Conservation (phyloP, 352 stramenopile species). For the Phytopythium cucurbitacearum region DNA sequence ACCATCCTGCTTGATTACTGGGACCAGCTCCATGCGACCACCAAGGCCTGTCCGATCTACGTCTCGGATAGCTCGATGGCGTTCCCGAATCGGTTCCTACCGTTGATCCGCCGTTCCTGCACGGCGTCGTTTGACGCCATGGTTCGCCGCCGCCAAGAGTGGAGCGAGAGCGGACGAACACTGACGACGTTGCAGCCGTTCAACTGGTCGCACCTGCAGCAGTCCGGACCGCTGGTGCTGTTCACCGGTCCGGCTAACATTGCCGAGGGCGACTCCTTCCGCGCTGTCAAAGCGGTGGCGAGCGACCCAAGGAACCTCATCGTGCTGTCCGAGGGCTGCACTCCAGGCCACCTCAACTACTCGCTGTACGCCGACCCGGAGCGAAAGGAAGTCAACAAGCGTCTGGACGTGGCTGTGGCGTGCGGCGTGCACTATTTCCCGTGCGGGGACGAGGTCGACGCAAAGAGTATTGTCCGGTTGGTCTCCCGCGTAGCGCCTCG, state of each 20-base stretch:
- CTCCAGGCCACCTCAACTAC: slow-evolving; percentile 77
- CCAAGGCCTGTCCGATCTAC: slow-evolving; percentile 54
- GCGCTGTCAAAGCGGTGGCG: slow-evolving; percentile 55
- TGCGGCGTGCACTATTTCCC: slow-evolving; percentile 86
- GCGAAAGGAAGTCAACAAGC: slow-evolving; percentile 65
- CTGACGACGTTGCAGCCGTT: slow-evolving; percentile 33
- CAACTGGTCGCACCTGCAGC: slow-evolving; percentile 64
- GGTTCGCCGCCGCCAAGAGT: slow-evolving; percentile 2
- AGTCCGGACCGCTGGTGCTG: slow-evolving; percentile 66
- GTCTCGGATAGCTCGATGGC: slow-evolving; percentile 59
- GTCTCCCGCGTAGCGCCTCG: slow-evolving; percentile 45
- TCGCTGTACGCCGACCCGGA: slow-evolving; percentile 74
- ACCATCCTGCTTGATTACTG: slow-evolving; percentile 73
- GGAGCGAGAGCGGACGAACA: neutral
- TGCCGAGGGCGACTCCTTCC: slow-evolving; percentile 59
- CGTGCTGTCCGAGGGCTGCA: slow-evolving; percentile 81
- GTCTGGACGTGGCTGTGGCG: slow-evolving; percentile 54
- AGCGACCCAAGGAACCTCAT: slow-evolving; percentile 79
- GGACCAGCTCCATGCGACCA: slow-evolving; percentile 23
- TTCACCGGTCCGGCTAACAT: slow-evolving; percentile 81
- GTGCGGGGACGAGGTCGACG: slow-evolving; percentile 79
- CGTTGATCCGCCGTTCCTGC: slow-evolving; percentile 62
- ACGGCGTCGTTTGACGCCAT: slow-evolving; percentile 29
- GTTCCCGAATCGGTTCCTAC: slow-evolving; percentile 48
- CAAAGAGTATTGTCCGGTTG: slow-evolving; percentile 81